These are phyloP conservation scores for Russula griseocarnosa DNA, from an alignment of 768 basidiomycete genomes.

Conservation along the genomic window DNA sequence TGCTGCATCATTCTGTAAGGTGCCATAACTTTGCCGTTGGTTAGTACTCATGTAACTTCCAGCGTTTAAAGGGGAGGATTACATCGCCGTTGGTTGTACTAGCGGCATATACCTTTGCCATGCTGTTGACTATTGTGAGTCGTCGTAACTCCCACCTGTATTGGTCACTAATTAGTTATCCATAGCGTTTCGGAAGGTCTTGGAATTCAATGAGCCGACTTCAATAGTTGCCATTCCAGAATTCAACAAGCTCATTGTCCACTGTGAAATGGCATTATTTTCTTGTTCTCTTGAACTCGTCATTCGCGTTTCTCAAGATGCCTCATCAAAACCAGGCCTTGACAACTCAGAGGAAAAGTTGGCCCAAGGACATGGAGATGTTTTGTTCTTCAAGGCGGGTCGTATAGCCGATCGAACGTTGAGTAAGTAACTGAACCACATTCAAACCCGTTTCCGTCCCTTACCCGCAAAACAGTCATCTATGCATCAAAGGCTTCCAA, in stretches of 20 bases:
- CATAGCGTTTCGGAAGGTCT: background rate
- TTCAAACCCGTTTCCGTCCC: background rate
- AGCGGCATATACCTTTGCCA: background rate
- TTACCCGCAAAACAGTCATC: conserved; percentile 2
- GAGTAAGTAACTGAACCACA: background rate
- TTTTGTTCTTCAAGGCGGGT: conserved; percentile 6
- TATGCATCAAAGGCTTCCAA: conserved; percentile 1
- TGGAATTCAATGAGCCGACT: background rate
- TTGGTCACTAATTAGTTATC: background rate
- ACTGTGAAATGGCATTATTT: background rate
- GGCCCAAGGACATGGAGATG: background rate
- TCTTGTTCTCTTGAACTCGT: conserved; percentile 2
- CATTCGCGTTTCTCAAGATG: background rate
- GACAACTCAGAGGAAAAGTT: background rate
- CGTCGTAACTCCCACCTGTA: background rate
- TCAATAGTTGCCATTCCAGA: background rate
- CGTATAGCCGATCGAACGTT: background rate
- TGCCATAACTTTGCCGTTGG: too few species aligned
- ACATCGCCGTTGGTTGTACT: conserved; percentile 4
- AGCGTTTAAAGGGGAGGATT: background rate
- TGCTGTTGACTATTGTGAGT: background rate
- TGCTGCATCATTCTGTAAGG: background rate
- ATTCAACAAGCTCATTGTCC: background rate
- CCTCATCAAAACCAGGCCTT: background rate
- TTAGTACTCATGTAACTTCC: background rate